These are phyloP conservation scores for Daldinia concentrica DNA, from an alignment of 495 filamentous ascomycete species.

Conservation along the genomic window DNA sequence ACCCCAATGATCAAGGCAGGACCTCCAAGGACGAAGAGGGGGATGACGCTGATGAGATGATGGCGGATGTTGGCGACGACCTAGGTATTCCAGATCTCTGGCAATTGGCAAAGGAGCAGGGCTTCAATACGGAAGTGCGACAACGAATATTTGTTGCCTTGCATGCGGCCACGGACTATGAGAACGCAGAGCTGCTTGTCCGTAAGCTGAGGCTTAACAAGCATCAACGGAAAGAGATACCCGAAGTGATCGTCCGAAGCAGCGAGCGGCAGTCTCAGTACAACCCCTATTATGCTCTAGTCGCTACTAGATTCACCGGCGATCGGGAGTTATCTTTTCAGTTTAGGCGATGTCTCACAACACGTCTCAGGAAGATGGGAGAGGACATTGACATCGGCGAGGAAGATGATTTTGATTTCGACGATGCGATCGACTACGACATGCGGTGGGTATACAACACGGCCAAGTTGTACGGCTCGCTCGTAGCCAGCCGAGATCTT, in stretches of 20 bases:
- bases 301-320: conserved; percentile 77
- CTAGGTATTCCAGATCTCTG: conserved; percentile 69
- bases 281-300: conserved; percentile 92
- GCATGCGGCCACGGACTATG: conserved; percentile 85
- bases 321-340: conserved; percentile 78
- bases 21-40: conserved; percentile 41
- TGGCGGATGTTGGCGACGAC: conserved; percentile 57
- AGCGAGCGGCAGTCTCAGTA: conserved; percentile 81
- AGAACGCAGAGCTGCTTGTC: conserved; percentile 81
- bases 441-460: conserved; percentile 82
- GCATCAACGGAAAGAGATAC: conserved; percentile 85
- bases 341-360: conserved; percentile 88
- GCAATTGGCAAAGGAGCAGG: conserved; percentile 79
- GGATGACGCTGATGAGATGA: conserved; percentile 44
- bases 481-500: conserved; percentile 74
- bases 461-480: conserved; percentile 81
- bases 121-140: conserved; percentile 95
- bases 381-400: conserved; percentile 71
- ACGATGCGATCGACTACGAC: conserved; percentile 56
- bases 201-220: conserved; percentile 85
- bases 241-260: conserved; percentile 88
- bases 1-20: conserved; percentile 39
- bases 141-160: conserved; percentile 91
- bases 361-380: conserved; percentile 85
- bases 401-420: conserved; percentile 58